Percentiles rank a stretch among this genome's conserved stretches.
Conservation (phyloP, 371 early-diverging fungal genomes). For the Umbelopsis sp. region DNA sequence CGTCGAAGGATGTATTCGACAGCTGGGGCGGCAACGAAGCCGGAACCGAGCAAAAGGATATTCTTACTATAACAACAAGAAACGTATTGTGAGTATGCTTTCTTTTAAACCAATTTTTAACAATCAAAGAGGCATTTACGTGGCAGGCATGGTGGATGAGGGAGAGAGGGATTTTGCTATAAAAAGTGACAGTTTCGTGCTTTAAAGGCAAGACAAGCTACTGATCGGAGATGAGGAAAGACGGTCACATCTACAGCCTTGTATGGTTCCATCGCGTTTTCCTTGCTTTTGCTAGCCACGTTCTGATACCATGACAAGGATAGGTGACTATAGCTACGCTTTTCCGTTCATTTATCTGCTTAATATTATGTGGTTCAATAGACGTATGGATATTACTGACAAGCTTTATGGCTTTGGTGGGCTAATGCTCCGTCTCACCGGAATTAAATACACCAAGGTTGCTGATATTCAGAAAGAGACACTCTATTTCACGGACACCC, state of each 20-base stretch:
- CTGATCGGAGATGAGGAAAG: conserved; percentile 3
- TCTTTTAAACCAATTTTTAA: not conserved
- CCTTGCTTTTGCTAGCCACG: too few species aligned
- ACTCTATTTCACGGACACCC: too few species aligned
- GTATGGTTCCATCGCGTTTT: too few species aligned
- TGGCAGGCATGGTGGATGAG: conserved; percentile 11
- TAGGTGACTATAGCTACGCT: too few species aligned
- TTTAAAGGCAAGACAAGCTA: not conserved
- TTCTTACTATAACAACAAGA: conserved; percentile 48
- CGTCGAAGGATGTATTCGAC: conserved; percentile 91
- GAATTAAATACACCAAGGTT: too few species aligned
- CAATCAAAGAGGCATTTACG: not conserved
- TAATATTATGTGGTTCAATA: too few species aligned
- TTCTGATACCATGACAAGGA: too few species aligned
- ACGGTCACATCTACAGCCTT: conserved; percentile 1
- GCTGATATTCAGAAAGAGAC: too few species aligned
- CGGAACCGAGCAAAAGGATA: conserved; percentile 95
- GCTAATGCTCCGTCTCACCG: too few species aligned
- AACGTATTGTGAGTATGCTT: not conserved
- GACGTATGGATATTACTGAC: too few species aligned
- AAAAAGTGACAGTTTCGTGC: not conserved
- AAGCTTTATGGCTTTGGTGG: too few species aligned
- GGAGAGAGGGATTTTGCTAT: not conserved
- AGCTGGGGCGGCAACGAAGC: conserved; percentile 96
- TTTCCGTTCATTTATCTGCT: too few species aligned